These are phyloP conservation scores for Geotrichum klebahnii DNA, from an alignment of 1,139 yeast species.

Conservation along the genomic window DNA sequence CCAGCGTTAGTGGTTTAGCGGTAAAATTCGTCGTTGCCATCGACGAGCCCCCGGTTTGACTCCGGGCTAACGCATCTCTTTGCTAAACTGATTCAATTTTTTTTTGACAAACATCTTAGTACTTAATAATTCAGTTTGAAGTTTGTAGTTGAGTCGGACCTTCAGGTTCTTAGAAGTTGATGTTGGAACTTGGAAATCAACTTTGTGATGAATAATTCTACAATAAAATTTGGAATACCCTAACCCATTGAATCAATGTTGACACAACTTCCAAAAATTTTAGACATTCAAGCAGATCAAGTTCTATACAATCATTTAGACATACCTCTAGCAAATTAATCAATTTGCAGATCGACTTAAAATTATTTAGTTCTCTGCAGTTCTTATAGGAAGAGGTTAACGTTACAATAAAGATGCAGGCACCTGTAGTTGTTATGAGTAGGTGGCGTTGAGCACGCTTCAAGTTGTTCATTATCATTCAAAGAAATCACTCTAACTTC, in stretches of 20 bases:
- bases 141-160: too few relatives aligned
- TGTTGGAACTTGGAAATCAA: too few relatives aligned
- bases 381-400: conserved; percentile 1
- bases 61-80: conserved; percentile 54
- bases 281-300: conserved; percentile 13
- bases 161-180: too few relatives aligned
- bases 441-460: conserved; percentile 26
- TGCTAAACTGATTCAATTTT: too few relatives aligned
- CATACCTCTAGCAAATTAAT: background rate
- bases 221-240: too few relatives aligned
- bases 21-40: conserved; percentile 52
- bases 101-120: too few relatives aligned
- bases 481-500: too few relatives aligned
- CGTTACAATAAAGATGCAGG: conserved; percentile 46
- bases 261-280: conserved; percentile 20
- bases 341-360: conserved; percentile 1
- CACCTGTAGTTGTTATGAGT: conserved; percentile 64
- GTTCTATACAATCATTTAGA: background rate
- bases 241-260: conserved; percentile 12
- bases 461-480: background rate
- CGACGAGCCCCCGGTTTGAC: conserved; percentile 56
- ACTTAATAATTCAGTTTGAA: too few relatives aligned
- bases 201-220: too few relatives aligned
- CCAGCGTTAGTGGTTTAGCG: conserved; percentile 51
- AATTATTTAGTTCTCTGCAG: background rate